Base-by-base conservation (phyloP, 768 basidiomycete genomes). In the Tephrocybe rancida region DNA sequence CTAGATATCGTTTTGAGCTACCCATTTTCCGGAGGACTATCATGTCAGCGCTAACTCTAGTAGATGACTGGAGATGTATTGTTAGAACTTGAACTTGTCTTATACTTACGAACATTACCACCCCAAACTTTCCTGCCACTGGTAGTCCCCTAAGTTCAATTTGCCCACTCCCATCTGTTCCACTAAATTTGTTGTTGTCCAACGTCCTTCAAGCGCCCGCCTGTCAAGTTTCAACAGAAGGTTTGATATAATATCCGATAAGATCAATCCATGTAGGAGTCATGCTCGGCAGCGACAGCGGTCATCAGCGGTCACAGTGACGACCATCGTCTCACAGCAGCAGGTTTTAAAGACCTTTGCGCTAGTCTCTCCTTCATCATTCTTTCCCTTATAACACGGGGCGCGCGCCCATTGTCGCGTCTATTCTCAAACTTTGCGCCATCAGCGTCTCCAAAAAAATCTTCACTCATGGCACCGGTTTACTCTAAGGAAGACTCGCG, bases 401-500 rank as follows among this genome's bases (percentile, higher is more conserved):
- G 58, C 44, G 38, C 18, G 34, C 50, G 61, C 50, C 58, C 61
- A 27, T 54, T 34, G 52, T 52, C 41, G 39, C 58, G 51, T 41
- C 39, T 59, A 35, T 45, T 59, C 27, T 46, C 52, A 3, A 58
- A 32, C 27, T 7, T 53, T 21, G 48, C 48, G 21, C 39, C 44
- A 43, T 3, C 47, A 25, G 45, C 48, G 10, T 47, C 39, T n/a
- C 44, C 46, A 11, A 35, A 35, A 35, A 32, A 35, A 30, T 25
- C 25, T 24, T 37, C 48, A 6, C 47, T 46, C 38, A 62, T 62
- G 61, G 54, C 61, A 3, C 45, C 55, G 8, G 29, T 41, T 10
- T 58, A 56, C 37, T 55, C 54, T 13, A 50, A 54, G 3, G 57
- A 78, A 44, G 84, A 90, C 61, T 84, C 86, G 0, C 69, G 81